Evolutionary conservation across 306 rosid species (phyloP), one percentile per base, ranked within the genome.

Genomic region (Inga oerstediana): DNA sequence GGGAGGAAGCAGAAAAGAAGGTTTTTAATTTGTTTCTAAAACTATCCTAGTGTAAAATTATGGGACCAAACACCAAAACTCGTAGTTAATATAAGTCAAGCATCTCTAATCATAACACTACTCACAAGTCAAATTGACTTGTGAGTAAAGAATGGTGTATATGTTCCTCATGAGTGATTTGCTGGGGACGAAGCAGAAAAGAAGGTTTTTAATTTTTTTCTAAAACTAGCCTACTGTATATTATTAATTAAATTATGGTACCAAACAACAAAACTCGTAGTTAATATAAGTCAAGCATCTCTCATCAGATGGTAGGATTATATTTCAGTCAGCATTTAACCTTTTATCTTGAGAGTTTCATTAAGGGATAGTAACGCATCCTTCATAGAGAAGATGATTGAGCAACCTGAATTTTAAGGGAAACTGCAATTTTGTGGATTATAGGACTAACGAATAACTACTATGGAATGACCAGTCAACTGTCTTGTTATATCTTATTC

Each of bases 1-100:
- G 79, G 87, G 99, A 96, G 59, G 99, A 96, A 89, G 91, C 97
- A 70, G 99, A 96, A 82, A 96, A 92, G 88, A 94, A 96, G 98
- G 99, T 96, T 17, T 35, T 49, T 79, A 45, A 32, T 52, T 65
- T 65, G 45, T 59, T 51, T 51, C 13, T 51, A 10, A 48, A 48
- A 46, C 30, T 58, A n/a, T 32, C 65, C 14, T 58, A n/a, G 4
- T 8, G 8, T 10, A 27, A 59, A 6, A 20, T n/a, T n/a, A 59
- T 22, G 5, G 65, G 10, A 59, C 30, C 9, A n/a, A 59, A 59
- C 65, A 59, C 22, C 30, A n/a, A 3, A 59, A 22, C 32, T n/a
- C 5, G 4, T 58, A 22, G 32, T n/a, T 8, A 56, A 20, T 7
- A 17, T 24, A 56, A 56, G 12, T 56, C 62, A 56, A 56, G 62